A percentile compares a stretch with the other conserved stretches of the same genome.
Conservation (phyloP, 805 yeast species). For the Scheffersomyces amazonensis region DNA sequence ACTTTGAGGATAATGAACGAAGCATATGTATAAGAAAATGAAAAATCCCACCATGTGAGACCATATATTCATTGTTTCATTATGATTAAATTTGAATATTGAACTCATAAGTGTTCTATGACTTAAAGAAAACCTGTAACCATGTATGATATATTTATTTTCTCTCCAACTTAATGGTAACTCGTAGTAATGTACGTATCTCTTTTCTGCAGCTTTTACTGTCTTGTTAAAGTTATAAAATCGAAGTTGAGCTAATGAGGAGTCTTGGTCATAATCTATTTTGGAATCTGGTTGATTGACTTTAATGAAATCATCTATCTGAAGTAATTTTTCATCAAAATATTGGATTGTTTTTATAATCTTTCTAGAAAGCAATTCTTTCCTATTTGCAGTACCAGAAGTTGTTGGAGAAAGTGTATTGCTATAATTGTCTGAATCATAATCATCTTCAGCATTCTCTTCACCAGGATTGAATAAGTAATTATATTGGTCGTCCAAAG, state of each 20-base stretch:
- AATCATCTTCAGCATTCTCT: constrained; percentile 7
- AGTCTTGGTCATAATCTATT: constrained; percentile 23
- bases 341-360: constrained; percentile 41
- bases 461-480: constrained; percentile 23
- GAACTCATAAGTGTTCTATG: constrained; percentile 60
- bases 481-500: constrained; percentile 40
- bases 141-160: constrained; percentile 77
- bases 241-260: constrained; percentile 30
- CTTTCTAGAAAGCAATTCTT: constrained; percentile 31
- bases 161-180: constrained; percentile 93
- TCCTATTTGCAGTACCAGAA: constrained; percentile 4
- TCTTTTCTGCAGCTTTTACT: constrained; percentile 23
- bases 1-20: constrained; percentile 64
- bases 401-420: not conserved
- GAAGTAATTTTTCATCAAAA: constrained; percentile 38
- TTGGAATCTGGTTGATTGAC: constrained; percentile 28
- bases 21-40: constrained; percentile 52
- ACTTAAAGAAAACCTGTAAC: constrained; percentile 76
- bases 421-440: not conserved
- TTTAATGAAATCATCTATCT: constrained; percentile 36
- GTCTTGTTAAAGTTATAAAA: constrained; percentile 40
- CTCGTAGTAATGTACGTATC: constrained; percentile 76
- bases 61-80: constrained; percentile 94
- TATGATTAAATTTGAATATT: constrained; percentile 62
- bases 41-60: constrained; percentile 76